phyloP scores from a whole-genome alignment of 2,329 filamentous ascomycete genomes.

The Pseudogymnoascus sp. region DNA sequence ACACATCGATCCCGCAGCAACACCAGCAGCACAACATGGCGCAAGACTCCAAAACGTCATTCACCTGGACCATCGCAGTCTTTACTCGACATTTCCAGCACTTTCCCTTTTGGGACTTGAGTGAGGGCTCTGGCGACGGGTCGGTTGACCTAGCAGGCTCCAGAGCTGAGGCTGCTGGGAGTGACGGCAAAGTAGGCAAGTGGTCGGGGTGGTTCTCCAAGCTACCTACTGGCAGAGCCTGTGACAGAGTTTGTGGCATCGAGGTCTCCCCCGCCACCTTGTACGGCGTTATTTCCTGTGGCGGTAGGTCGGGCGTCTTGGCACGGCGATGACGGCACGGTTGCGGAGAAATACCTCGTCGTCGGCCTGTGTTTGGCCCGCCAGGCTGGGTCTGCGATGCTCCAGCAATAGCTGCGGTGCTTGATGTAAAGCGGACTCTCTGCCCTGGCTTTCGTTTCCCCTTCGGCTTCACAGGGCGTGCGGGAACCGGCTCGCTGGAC shows the following conservation, averaged over 20 bases:
- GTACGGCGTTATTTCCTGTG: neutral
- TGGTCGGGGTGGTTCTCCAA: neutral
- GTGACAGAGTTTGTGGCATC: neutral
- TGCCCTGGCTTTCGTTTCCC: constrained; percentile 5
- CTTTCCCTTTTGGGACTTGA: neutral
- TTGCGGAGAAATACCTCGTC: neutral
- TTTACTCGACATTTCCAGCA: constrained; percentile 10
- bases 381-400: neutral
- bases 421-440: constrained; percentile 6
- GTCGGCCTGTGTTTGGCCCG: neutral
- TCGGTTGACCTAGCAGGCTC: neutral
- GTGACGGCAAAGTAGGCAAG: neutral
- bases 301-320: neutral
- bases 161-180: neutral
- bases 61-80: neutral
- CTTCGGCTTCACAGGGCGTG: constrained; percentile 1
- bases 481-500: neutral
- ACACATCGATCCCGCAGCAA: constrained; percentile 1
- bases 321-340: neutral
- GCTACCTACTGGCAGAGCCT: neutral
- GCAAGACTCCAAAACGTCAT: constrained; percentile 1
- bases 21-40: neutral
- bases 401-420: neutral
- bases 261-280: neutral
- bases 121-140: neutral